Base-by-base conservation (phyloP, 352 stramenopile genomes). In the Globisporangium uncinulatum region DNA sequence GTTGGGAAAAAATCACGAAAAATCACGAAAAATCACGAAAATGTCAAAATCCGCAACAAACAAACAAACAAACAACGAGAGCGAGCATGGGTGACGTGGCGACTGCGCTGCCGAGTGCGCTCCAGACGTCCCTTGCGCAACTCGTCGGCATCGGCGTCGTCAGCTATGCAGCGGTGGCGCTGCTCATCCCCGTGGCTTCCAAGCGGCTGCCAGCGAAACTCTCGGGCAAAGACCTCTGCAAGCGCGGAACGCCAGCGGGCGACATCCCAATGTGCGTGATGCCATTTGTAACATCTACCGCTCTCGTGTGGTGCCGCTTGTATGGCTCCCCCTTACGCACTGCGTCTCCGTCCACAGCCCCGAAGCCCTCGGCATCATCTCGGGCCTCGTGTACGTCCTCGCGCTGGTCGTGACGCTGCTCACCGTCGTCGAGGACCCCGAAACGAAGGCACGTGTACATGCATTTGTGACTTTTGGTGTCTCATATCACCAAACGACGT, bases 161-260 rank as follows among this genome's bases (percentile, higher is more conserved):
- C 19, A 89, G 81, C 50, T 91, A 90, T 57, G 67, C 54, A 3
- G 70, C 71, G n/a, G 75, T 88, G 24, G 71, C 65, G 31, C 49
- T 89, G 31, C 58, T 92, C 10, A 92, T 94, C 54, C 80, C 79
- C 15, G 21, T 78, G 6, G 57, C 87, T 19, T 70, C 73, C 11
- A 78, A 68, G 10, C 69, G 67, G 31, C 83, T 96, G 66, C 80
- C 90, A 0, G 72, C 74, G 24, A 95, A 94, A 56, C 75, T 97
- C 24, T 88, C 82, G 51, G 91, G 91, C 54, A 97, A 96, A 67
- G 89, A 97, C 76, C 76, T 97, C 34, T 97, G 91, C 73, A 97
- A 97, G 64, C 89, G 89, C 56, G 89, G 89, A 46, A 97, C 85
- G 2, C 76, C 80, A 6, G 79, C 75, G 1, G 86, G 85, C 52